phyloP scores from a whole-genome alignment of 441 rosid genomes.

The Adansonia madagascariensis region DNA sequence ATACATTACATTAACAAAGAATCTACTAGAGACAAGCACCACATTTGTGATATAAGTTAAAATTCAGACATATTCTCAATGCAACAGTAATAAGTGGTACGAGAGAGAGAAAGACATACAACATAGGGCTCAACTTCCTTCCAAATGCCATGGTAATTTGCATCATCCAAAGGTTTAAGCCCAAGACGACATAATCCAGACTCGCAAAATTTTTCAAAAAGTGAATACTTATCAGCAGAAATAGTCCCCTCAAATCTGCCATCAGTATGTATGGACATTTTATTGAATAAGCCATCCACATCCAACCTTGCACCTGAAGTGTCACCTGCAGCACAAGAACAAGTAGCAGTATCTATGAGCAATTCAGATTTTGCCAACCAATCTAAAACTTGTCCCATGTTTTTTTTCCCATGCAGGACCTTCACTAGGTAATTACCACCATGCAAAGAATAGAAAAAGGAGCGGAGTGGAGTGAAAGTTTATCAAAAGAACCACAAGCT shows the following conservation, averaged over 20 bases:
- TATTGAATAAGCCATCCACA: constrained; percentile 26
- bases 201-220: constrained; percentile 60
- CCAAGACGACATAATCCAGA: constrained; percentile 75
- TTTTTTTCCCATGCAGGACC: neutral
- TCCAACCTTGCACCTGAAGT: constrained; percentile 32
- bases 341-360: neutral
- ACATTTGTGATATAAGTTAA: neutral
- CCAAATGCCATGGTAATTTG: constrained; percentile 60
- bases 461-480: neutral
- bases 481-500: constrained; percentile 12
- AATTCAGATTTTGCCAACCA: constrained; percentile 15
- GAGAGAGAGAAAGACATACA: constrained; percentile 45
- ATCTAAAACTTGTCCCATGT: neutral
- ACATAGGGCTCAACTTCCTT: constrained; percentile 59
- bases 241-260: constrained; percentile 31
- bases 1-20: neutral
- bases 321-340: constrained; percentile 37
- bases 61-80: constrained; percentile 5
- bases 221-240: constrained; percentile 42
- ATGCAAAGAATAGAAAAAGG: neutral
- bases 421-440: constrained; percentile 15
- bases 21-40: neutral
- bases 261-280: constrained; percentile 28
- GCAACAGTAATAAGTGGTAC: constrained; percentile 26
- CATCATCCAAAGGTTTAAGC: constrained; percentile 55